Evolutionary conservation across 2,329 filamentous ascomycete genomes (phyloP).

Genomic region (Sporothrix schenckii): DNA sequence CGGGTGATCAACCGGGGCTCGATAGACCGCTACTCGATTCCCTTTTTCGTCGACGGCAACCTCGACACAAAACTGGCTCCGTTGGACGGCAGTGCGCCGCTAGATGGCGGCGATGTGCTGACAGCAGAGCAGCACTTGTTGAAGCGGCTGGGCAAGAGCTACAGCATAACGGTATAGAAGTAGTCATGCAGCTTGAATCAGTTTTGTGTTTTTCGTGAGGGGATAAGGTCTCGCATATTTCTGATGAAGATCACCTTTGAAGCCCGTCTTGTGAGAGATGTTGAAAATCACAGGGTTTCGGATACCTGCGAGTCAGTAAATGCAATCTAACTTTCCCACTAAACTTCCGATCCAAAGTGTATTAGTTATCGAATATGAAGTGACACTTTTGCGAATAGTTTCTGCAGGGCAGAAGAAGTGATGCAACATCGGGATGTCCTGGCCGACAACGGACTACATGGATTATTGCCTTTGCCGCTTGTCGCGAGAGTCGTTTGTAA

Average conservation of each 20-base stretch:
- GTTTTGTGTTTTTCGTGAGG: no score
- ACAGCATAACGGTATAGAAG: constrained; percentile 27
- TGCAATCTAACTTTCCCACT: no score
- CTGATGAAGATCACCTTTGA: no score
- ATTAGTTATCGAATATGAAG: no score
- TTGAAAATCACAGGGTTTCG: no score
- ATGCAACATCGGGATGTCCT: constrained; percentile 7
- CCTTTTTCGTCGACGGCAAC: constrained; percentile 60
- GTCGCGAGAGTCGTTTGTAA: neutral
- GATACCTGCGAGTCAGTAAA: no score
- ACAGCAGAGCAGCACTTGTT: constrained; percentile 45
- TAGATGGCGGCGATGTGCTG: constrained; percentile 36
- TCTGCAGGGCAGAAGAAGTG: neutral
- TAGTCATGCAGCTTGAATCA: neutral
- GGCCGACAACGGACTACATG: constrained; percentile 1
- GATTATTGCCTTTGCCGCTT: constrained; percentile 2
- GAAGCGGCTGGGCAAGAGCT: constrained; percentile 41
- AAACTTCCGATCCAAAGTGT: no score
- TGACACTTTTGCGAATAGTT: no score
- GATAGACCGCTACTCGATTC: constrained; percentile 58
- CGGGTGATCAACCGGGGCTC: constrained; percentile 57
- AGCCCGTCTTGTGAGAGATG: no score
- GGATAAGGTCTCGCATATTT: neutral
- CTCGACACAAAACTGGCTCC: constrained; percentile 46
- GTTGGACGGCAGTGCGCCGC: constrained; percentile 41